Conservation (phyloP, 2,329 filamentous ascomycete species). For the Colletotrichum sansevieriae region DNA sequence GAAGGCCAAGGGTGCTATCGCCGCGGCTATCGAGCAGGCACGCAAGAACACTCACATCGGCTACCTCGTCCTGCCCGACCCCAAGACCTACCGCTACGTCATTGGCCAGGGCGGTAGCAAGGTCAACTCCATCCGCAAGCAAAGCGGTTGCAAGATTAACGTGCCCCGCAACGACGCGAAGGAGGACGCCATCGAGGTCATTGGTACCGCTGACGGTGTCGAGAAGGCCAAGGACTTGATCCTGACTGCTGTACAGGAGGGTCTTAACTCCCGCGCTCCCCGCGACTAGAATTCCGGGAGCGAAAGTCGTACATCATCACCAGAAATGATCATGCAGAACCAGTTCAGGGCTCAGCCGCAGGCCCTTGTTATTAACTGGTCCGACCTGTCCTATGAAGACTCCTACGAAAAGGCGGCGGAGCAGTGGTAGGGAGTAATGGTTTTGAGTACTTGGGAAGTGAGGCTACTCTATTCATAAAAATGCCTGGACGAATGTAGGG, state of each 20-base stretch:
- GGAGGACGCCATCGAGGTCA: constrained; percentile 90
- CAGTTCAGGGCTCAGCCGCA: constrained; percentile 13
- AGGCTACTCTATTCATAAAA: not conserved
- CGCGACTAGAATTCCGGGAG: constrained; percentile 32
- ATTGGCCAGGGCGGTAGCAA: constrained; percentile 90
- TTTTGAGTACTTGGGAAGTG: not conserved
- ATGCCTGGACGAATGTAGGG: not conserved
- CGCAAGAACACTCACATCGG: constrained; percentile 79
- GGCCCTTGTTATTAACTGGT: constrained; percentile 24
- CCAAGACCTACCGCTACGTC: constrained; percentile 88
- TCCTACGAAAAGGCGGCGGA: not conserved
- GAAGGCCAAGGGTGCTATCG: constrained; percentile 83
- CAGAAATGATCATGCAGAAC: not conserved
- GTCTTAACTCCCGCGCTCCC: constrained; percentile 49
- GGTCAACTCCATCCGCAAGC: constrained; percentile 92
- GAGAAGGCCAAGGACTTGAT: constrained; percentile 92
- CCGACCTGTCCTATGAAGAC: constrained; percentile 5
- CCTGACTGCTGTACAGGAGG: constrained; percentile 81
- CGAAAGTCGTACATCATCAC: not conserved
- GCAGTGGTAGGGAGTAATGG: constrained; percentile 22
- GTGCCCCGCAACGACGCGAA: constrained; percentile 84
- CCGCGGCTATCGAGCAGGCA: constrained; percentile 79
- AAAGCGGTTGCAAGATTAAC: constrained; percentile 93
- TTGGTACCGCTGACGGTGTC: constrained; percentile 82
- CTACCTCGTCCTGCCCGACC: constrained; percentile 91